Conservation (phyloP, 495 filamentous ascomycete genomes). For the Hypoxylon subgilvum region DNA sequence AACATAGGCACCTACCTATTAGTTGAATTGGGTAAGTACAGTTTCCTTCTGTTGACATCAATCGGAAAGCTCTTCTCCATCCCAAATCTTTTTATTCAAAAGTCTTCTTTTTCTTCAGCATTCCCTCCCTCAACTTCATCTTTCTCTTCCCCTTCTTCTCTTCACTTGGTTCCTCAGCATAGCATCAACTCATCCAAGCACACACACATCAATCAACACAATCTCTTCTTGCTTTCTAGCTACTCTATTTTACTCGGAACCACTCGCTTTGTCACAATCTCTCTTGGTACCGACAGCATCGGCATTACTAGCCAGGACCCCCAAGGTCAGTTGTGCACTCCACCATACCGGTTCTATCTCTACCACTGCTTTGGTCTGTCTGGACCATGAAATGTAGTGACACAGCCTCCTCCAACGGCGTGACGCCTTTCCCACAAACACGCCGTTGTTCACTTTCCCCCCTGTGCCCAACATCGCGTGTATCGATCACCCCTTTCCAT, state of each 20-base stretch:
- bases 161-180: conserved; percentile 54
- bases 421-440: no score
- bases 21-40: background rate
- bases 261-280: conserved; percentile 57
- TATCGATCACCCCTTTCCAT: no score
- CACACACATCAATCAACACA: conserved; percentile 49
- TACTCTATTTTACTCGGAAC: conserved; percentile 60
- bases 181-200: conserved; percentile 56
- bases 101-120: conserved; percentile 26
- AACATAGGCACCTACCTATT: no score
- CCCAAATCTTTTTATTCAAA: background rate
- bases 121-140: conserved; percentile 28
- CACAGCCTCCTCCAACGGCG: no score
- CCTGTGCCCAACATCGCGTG: no score
- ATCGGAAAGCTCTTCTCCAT: background rate
- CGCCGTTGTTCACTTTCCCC: no score
- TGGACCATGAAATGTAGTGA: no score
- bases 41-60: background rate
- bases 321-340: conserved; percentile 27
- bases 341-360: no score
- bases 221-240: conserved; percentile 61
- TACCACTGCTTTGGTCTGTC: no score
- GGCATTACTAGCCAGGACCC: conserved; percentile 40
- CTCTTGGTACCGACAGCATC: conserved; percentile 56
- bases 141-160: conserved; percentile 41